phyloP scores from a whole-genome alignment of 345 rosid genomes.

The Lepidium didymum region DNA sequence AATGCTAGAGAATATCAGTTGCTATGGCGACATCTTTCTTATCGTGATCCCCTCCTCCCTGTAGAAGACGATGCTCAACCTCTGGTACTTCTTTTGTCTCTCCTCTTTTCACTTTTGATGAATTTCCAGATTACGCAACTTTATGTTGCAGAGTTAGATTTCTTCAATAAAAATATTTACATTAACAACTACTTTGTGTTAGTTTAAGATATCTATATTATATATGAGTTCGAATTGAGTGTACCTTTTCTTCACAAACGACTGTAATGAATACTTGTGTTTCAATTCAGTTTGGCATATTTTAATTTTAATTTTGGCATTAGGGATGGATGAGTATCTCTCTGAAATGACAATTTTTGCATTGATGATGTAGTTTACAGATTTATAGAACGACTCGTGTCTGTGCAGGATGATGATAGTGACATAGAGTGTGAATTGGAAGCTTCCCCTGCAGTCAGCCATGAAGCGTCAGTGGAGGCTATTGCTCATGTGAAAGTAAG shows the following conservation, averaged over 20 bases:
- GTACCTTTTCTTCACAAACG: neutral
- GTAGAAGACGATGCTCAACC: conserved; percentile 55
- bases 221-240: neutral
- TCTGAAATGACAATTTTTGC: neutral
- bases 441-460: conserved; percentile 53
- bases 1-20: conserved; percentile 68
- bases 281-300: neutral
- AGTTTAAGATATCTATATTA: neutral
- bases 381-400: neutral
- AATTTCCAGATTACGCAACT: neutral
- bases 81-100: conserved; percentile 35
- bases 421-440: conserved; percentile 86
- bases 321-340: neutral
- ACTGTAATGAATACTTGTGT: neutral
- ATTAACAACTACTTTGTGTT: neutral
- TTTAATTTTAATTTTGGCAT: neutral
- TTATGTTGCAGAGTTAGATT: neutral
- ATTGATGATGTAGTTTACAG: neutral
- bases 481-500: conserved; percentile 82
- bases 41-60: conserved; percentile 38
- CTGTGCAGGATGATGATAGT: conserved; percentile 80
- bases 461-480: conserved; percentile 67
- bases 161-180: neutral
- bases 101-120: neutral
- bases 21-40: conserved; percentile 93